Base-by-base conservation (phyloP, 208 protist species). In the Leishmania tarentolae region DNA sequence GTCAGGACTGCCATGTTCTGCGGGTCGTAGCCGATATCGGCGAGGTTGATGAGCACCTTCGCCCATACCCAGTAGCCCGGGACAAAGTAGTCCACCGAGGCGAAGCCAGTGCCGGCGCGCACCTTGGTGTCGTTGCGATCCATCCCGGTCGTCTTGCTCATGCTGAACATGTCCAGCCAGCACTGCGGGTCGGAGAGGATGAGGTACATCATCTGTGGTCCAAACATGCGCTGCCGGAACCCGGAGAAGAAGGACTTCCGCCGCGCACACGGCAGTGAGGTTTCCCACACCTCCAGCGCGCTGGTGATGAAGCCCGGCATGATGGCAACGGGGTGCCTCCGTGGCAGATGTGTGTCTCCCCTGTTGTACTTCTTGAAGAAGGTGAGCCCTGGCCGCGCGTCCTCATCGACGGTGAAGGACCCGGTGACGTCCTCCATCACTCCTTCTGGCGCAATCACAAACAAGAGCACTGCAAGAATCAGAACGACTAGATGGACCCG, bases 1-100 rank as follows among this genome's bases (percentile, higher is more conserved):
- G 88, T 88, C 61, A 92, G 86, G 47, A 98, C 93, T 28, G 86
- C 87, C 87, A 98, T 92, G 85, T 85, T 97, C 84, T 96, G 94
- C 59, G 88, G 92, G 83, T 97, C 95, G 87, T 98, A 98, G 71
- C 97, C 97, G 78, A 98, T 95, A 63, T 98, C 93, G 0, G 92
- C 95, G n/a, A 98, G 87, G 83, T 97, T 98, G 46, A 97, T 84
- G 46, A 98, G 87, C 50, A 98, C 75, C 78, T 97, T 97, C 19
- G 90, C 95, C 95, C 95, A 98, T 44, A 98, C 94, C 96, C 95
- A 98, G 85, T 94, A 97, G 21, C 93, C 93, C 0, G 94, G 93
- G 15, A 98, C 74, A 71, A 98, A 97, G 78, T 96, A 98, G 79
- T 98, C 95, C 24, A 96, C 91, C 0, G 93, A 91, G 63, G 88